Evolutionary conservation across 805 yeast species (phyloP), one percentile per base, ranked within the genome.

Genomic region (Suhomyces canberraensis): DNA sequence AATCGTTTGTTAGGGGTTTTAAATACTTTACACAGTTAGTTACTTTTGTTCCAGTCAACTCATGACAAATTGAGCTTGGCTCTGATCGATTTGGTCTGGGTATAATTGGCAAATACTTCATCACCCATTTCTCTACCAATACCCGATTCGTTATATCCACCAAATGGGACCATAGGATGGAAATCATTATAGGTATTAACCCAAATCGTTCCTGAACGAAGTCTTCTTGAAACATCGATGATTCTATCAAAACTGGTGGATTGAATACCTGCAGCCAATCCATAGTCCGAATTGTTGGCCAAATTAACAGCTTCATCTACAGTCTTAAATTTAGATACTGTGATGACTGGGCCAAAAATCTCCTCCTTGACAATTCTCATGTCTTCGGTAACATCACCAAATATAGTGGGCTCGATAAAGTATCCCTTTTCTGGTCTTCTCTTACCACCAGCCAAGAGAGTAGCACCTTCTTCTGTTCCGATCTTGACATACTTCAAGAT

Each of bases 301-400:
- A 69, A 70, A 43, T 59, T 64, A 17, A 87, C 46, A 4, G 78
- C 95, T 52, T 86, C 90, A 33, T 77, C 83, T 45, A 78, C 82
- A 19, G 79, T 67, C 27, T 64, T 56, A 64, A 86, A 86, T 58
- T 75, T 76, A 40, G 81, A 76, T 24, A 82, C 69, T 4, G 79
- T 71, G 17, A 81, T 85, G 17, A 86, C 95, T 11, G 95, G 95
- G 15, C 95, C 95, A 60, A 86, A 86, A 40, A 86, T 85, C 62
- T 86, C 95, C 60, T 86, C 95, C 46, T 73, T 71, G 37, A 81
- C 83, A 35, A 86, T 76, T 42, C 73, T 66, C 76, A 81, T 80
- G 25, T 71, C 58, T 45, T 80, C 80, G 37, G 68, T 71, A 33
- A 84, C 87, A 50, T 84, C 84, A 14, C 80, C 73, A 50, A 86